These are phyloP conservation scores for Amanita phalloides DNA, from an alignment of 768 basidiomycete genomes.

Conservation along the genomic window DNA sequence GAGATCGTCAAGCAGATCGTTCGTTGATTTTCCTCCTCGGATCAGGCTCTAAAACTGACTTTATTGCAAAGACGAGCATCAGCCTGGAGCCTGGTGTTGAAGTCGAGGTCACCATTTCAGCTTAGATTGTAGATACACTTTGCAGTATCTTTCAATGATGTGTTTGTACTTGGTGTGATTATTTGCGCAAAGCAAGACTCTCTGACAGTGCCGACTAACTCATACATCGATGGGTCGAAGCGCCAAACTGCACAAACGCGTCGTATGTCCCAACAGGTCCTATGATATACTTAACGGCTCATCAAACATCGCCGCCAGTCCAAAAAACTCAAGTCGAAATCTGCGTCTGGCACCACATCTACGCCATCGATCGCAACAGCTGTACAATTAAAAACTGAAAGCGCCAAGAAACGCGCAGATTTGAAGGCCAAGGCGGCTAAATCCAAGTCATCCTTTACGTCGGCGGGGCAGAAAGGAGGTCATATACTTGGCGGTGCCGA, in stretches of 20 bases:
- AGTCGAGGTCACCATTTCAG: slow-evolving; percentile 95
- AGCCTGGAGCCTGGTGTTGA: slow-evolving; percentile 99
- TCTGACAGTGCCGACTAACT: too few species aligned
- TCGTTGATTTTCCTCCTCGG: slow-evolving; percentile 19
- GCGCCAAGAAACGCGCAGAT: slow-evolving; percentile 38
- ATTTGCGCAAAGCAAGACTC: too few species aligned
- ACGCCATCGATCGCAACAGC: slow-evolving; percentile 11
- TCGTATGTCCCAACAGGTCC: slow-evolving; percentile 23
- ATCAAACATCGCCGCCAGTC: slow-evolving; percentile 11
- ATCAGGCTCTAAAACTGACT: not conserved
- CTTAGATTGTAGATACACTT: slow-evolving; percentile 58
- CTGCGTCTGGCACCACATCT: slow-evolving; percentile 11
- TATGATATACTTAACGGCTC: not conserved
- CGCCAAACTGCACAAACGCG: slow-evolving; percentile 54
- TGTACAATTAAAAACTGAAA: slow-evolving; percentile 25
- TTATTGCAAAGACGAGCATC: slow-evolving; percentile 72
- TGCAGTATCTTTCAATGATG: slow-evolving; percentile 23
- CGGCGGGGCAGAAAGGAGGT: slow-evolving; percentile 17
- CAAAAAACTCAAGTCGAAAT: slow-evolving; percentile 27
- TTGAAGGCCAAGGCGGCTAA: slow-evolving; percentile 32
- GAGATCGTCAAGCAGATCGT: slow-evolving; percentile 99
- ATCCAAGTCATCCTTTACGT: slow-evolving; percentile 8
- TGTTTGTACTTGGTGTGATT: not conserved
- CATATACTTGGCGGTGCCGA: slow-evolving; percentile 64
- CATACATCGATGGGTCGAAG: slow-evolving; percentile 45